Percentiles rank a stretch among this genome's conserved stretches.
These are phyloP conservation scores for Cryptosporidium sp. DNA, from an alignment of 169 alveolate genomes.

Conservation along the genomic window DNA sequence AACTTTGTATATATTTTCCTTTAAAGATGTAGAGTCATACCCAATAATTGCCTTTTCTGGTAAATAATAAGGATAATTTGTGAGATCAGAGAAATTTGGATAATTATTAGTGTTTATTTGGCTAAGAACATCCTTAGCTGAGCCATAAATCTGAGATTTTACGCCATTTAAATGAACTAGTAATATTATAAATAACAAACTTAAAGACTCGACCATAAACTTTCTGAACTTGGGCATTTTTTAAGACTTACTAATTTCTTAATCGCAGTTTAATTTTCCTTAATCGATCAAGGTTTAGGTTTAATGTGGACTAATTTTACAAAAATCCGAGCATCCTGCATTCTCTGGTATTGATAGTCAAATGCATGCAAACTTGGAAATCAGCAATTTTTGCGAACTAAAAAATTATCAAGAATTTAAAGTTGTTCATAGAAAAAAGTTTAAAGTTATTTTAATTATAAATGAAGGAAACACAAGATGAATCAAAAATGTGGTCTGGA, in stretches of 20 bases:
- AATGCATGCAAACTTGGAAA: neutral
- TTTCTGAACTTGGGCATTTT: neutral
- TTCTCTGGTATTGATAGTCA: neutral
- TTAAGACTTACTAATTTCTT: neutral
- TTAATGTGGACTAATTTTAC: neutral
- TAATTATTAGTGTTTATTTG: slow-evolving; percentile 9
- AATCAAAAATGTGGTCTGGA: slow-evolving; percentile 26
- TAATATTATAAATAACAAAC: neutral
- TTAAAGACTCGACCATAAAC: neutral
- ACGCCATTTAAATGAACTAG: neutral
- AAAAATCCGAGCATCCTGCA: neutral
- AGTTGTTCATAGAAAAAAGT: neutral
- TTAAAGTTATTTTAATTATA: neutral
- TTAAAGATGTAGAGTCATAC: slow-evolving; percentile 43
- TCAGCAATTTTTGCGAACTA: neutral
- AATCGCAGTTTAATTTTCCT: too few relatives aligned
- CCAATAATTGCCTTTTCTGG: slow-evolving; percentile 53
- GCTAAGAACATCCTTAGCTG: slow-evolving; percentile 25
- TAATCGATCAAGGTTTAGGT: neutral
- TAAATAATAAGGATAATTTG: slow-evolving; percentile 46
- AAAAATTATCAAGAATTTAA: neutral
- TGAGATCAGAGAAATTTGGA: slow-evolving; percentile 44
- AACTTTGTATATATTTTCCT: slow-evolving; percentile 11
- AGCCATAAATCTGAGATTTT: slow-evolving; percentile 30
- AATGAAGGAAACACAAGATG: slow-evolving; percentile 4